Evolutionary conservation across 495 filamentous ascomycete genomes (phyloP), one percentile per base, ranked within the genome.

Genomic region (Diplogelasinospora grovesii): DNA sequence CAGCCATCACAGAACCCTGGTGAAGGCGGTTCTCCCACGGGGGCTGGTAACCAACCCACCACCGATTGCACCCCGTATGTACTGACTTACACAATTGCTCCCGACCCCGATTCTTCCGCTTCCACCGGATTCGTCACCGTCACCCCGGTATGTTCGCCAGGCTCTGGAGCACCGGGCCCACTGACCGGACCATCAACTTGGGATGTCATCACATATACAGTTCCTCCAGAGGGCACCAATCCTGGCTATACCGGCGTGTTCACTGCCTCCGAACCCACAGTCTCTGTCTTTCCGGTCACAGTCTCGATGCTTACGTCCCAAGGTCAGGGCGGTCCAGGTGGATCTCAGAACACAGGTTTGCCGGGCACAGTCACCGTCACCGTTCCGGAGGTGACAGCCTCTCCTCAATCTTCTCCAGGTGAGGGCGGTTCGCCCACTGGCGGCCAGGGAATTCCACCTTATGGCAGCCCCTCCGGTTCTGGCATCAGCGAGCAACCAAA

Each of bases 61-160:
- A 11, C 3, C 29, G 11, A n/a, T 29, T n/a, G 28, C 8, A 23
- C 14, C 8, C 6, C 16, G 14, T 21, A 30, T 19, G 7, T 11
- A 9, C 29, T 55, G 20, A 55, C 48, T 3, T 52, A 48, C 39
- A 55, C 52, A 1, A 33, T 56, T 9, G 33, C 46, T 14, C 36
- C 43, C 1, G 46, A 38, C 13, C 9, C 38, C 16, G 41, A 30
- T 4, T 4, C 39, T 6, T 22, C 41, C 4, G 37, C 44, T 4
- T 39, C 40, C 22, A 40, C 38, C 10, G 41, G 35, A n/a, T 48
- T 45, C 2, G 21, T 55, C 37, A 55, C 52, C 10, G n/a, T 52
- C 14, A 31, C 42, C 1, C 41, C 42, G 3, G 11, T 10, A 16
- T 18, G 21, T 9, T 11, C 41, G 24, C n/a, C 20, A 9, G 15